phyloP scores from a whole-genome alignment of 495 filamentous ascomycete genomes.

The Melanomma pulvis-pyrius region DNA sequence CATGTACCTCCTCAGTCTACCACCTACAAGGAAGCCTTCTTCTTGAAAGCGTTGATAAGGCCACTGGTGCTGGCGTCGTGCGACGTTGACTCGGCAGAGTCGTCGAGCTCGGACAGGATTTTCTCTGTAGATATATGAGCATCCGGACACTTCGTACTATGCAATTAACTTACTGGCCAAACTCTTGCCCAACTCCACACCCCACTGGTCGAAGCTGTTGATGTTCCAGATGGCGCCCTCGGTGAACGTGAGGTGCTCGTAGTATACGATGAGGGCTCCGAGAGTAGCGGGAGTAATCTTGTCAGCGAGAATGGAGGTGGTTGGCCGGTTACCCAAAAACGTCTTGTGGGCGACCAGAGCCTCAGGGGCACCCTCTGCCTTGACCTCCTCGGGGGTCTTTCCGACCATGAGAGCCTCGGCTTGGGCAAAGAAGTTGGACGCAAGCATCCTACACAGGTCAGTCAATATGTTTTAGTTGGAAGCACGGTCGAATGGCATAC shows the following conservation, averaged over 20 bases:
- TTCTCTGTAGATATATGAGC: conserved; percentile 46
- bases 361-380: conserved; percentile 82
- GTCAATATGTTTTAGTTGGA: conserved; percentile 3
- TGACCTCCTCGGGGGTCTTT: conserved; percentile 88
- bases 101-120: conserved; percentile 61
- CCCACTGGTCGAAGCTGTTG: conserved; percentile 99
- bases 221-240: conserved; percentile 99
- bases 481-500: conserved; percentile 41
- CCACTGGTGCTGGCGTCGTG: conserved; percentile 90
- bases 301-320: conserved; percentile 89
- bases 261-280: conserved; percentile 95
- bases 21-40: conserved; percentile 53
- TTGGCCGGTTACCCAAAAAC: conserved; percentile 96
- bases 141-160: neutral
- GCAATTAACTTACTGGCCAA: conserved; percentile 64
- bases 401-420: conserved; percentile 98
- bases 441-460: conserved; percentile 70
- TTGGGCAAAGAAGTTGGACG: conserved; percentile 98
- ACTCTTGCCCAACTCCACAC: conserved; percentile 95
- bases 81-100: conserved; percentile 62
- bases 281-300: conserved; percentile 93
- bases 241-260: conserved; percentile 97
- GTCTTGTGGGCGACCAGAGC: conserved; percentile 95
- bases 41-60: conserved; percentile 83
- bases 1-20: neutral